Base-by-base conservation (phyloP, 2,329 filamentous ascomycete genomes). In the Alternaria ethzedia region DNA sequence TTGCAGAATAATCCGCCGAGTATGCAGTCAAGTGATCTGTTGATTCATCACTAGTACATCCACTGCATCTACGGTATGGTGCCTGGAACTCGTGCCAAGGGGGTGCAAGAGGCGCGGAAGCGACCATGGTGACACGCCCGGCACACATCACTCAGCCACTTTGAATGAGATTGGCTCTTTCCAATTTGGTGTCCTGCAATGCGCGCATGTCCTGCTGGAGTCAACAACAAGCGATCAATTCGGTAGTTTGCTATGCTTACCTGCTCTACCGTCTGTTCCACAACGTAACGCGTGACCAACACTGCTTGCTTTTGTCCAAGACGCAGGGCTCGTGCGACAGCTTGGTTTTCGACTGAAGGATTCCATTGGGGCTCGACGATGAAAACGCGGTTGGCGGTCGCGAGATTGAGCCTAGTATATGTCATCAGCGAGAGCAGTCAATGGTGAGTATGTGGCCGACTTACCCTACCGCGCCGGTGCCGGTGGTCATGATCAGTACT, bases 291-390 rank as follows among this genome's bases (percentile, higher is more conserved):
- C 0, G 77, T 82, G 1, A 86, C 80, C 0, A 71, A 59, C 0
- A 87, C 85, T 10, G 80, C 57, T 6, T 79, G 66, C 2, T 72
- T 67, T 61, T 87, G 86, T 0, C 84, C 83, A 0, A 87, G 73
- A 0, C 85, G 80, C 4, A 85, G 72, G 0, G 83, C 84, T 11
- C 85, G 76, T 0, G 80, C 84, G 12, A 87, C 82, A 0, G 85
- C 86, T 58, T 88, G 86, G 12, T 80, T 81, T 61, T 87, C 86
- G 0, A 86, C 81, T 3, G 80, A 82, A 0, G 85, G 85, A 43
- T 87, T 87, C 85, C 85, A 87, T 25, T 87, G 86, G 0, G 84
- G 81, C 54, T 87, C 86, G 0, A 87, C 73, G 3, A 87, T 82
- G 61, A 84, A 85, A 0, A 87, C 81, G 0, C 82, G 79, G 46